A percentile compares a stretch with the other conserved stretches of the same genome.
phyloP scores from a whole-genome alignment of 2,329 filamentous ascomycete genomes.

The Alternaria consortialis region DNA sequence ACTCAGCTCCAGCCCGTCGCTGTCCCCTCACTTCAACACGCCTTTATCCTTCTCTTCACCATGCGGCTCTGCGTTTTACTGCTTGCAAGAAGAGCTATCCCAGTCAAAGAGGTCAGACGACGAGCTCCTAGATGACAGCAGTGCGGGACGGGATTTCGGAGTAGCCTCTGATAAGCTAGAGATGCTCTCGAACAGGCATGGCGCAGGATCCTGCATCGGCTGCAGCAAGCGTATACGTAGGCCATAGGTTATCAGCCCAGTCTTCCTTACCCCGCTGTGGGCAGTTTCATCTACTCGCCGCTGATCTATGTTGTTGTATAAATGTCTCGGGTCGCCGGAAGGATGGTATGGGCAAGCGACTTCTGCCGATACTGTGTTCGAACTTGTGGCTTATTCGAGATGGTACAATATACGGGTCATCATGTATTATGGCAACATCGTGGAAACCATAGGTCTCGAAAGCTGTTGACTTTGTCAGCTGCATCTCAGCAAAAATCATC shows the following conservation, averaged over 20 bases:
- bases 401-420: neutral
- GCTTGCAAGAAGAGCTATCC: constrained; percentile 15
- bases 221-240: constrained; percentile 34
- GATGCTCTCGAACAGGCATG: constrained; percentile 24
- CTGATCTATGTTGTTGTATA: constrained; percentile 15
- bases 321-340: constrained; percentile 1
- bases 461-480: constrained; percentile 28
- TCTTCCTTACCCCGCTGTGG: constrained; percentile 41
- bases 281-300: constrained; percentile 20
- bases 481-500: constrained; percentile 22
- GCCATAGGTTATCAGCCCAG: constrained; percentile 29
- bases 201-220: constrained; percentile 39
- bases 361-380: neutral
- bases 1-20: constrained; percentile 13
- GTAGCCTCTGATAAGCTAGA: constrained; percentile 45
- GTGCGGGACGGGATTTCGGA: constrained; percentile 23
- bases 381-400: neutral
- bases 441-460: constrained; percentile 8
- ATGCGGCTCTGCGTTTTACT: constrained; percentile 46
- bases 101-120: constrained; percentile 38
- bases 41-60: constrained; percentile 38
- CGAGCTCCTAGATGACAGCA: constrained; percentile 24
- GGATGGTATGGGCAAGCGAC: neutral
- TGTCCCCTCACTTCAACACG: constrained; percentile 19
- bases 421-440: neutral